Base-by-base conservation (phyloP, 116 monocot genomes). In the Cymodocea nodosa region DNA sequence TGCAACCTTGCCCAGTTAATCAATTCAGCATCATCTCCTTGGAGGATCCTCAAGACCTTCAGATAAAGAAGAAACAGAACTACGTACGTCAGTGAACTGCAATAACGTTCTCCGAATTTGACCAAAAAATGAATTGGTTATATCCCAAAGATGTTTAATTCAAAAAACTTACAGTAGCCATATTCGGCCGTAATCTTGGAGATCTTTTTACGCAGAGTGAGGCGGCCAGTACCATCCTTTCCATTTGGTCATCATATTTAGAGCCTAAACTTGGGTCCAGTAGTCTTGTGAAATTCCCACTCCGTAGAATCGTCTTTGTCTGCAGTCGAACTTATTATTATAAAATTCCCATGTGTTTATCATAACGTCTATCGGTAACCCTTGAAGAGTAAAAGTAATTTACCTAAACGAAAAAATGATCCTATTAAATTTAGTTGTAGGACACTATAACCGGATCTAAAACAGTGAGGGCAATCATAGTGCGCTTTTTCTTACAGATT, bases 211-310 rank as follows among this genome's bases (percentile, higher is more conserved):
- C 82, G 80, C 89, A 94, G 35, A 94, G 77, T n/a, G 74, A 82
- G 72, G 89, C 89, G 44, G 87, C 84, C n/a, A 94, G 56, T 30
- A 75, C 73, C 76, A 82, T 80, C 63, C 86, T 82, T 51, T 84
- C 82, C 48, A 82, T 51, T 69, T 84, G 62, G 36, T 73, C 86
- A 5, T 82, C 70, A 35, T 78, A 84, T 52, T 78, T 60, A 34
- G 72, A 74, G 51, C 74, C 74, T 36, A 94, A 68, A 44, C 61
- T 60, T 68, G 89, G 89, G 80, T 94, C 94, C 24, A 89, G 24
- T 64, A 94, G 57, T 55, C 80, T 59, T 51, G 35, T 75, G 4
- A 62, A 39, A 59, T 89, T 80, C 66, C 78, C 84, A 68, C 71
- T 74, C 66, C 65, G 70, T 11, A 94, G 64, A 19, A 84, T 75